Evolutionary conservation across 306 rosid species (phyloP).

Genomic region (Prunus campanulata): DNA sequence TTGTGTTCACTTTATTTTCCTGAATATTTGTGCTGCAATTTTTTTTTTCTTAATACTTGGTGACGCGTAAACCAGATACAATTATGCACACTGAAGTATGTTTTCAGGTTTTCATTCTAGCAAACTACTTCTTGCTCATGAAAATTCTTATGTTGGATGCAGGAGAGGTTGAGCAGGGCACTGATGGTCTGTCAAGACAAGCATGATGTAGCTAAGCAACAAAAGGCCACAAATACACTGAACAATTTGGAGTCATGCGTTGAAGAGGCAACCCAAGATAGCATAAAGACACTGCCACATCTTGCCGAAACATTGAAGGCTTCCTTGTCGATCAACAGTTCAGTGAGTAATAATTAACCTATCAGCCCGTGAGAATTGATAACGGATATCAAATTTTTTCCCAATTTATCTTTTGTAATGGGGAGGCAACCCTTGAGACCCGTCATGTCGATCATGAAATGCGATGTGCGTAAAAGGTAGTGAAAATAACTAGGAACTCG

Average conservation of each 20-base stretch:
- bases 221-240: constrained; percentile 46
- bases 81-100: neutral
- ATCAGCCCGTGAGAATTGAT: no score
- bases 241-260: constrained; percentile 72
- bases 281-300: constrained; percentile 61
- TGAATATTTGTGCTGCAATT: neutral
- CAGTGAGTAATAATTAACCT: neutral
- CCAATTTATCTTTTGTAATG: no score
- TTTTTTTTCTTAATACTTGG: neutral
- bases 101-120: constrained; percentile 4
- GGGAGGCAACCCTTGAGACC: no score
- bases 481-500: no score
- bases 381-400: no score
- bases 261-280: constrained; percentile 68
- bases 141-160: constrained; percentile 27
- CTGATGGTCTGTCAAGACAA: constrained; percentile 95
- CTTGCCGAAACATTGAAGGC: constrained; percentile 59
- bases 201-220: constrained; percentile 75
- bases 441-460: no score
- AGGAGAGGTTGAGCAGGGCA: constrained; percentile 86
- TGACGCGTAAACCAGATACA: neutral
- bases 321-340: constrained; percentile 44
- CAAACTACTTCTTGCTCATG: neutral
- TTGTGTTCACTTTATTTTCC: neutral
- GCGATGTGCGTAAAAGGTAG: no score